phyloP scores from a whole-genome alignment of 2,329 filamentous ascomycete species.

The Fusarium protoensiforme region DNA sequence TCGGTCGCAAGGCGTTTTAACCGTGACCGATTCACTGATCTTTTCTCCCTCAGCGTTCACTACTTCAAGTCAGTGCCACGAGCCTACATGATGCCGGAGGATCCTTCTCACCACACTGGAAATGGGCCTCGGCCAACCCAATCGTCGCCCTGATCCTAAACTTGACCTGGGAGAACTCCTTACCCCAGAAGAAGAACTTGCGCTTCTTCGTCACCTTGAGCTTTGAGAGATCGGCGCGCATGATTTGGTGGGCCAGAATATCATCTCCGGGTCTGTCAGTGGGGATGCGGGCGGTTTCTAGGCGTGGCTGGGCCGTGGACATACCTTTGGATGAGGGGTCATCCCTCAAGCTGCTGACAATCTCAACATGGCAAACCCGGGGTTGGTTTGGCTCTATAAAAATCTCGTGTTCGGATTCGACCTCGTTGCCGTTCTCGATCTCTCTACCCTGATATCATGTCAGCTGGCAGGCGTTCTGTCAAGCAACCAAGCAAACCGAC shows the following conservation, averaged over 20 bases:
- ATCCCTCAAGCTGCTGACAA: background rate
- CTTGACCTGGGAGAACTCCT: background rate
- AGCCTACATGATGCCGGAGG: background rate
- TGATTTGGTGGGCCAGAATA: background rate
- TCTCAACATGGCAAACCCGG: background rate
- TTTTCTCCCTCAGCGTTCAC: background rate
- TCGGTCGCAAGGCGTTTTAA: background rate
- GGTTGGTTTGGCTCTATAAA: background rate
- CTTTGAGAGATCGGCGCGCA: background rate
- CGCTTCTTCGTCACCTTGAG: background rate
- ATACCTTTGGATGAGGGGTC: background rate
- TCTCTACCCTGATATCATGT: background rate
- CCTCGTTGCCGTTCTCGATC: background rate
- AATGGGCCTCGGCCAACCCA: background rate
- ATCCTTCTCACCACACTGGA: background rate
- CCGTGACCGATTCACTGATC: background rate
- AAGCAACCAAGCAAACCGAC: background rate
- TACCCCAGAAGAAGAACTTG: background rate
- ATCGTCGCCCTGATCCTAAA: background rate
- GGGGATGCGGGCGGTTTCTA: background rate
- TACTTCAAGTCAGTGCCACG: background rate
- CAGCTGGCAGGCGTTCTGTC: background rate
- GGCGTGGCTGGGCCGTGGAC: background rate
- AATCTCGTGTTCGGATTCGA: background rate
- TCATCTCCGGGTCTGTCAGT: background rate